Evolutionary conservation across 371 early-diverging fungal species (phyloP), one percentile per base, ranked within the genome.

Genomic region (Rhizomucor miehei): DNA sequence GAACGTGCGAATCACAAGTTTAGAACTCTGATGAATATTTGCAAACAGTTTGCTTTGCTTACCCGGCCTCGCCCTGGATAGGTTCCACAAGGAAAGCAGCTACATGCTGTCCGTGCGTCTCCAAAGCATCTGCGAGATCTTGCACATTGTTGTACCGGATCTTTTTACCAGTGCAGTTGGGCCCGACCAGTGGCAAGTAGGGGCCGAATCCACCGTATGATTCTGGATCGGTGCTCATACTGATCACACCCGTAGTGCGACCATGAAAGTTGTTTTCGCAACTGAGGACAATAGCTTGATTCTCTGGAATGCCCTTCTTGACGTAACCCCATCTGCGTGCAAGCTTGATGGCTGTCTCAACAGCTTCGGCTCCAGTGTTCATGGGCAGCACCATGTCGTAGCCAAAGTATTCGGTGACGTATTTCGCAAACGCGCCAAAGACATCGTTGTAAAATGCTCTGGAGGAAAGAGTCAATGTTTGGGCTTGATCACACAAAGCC

Each of bases 281-380:
- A 38, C 92, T 82, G 41, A 96, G 73, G 6, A 98, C 79, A 51
- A 97, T 84, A 35, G 95, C 95, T 52, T 93, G 66, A 58, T 89
- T 84, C 44, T 83, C 80, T 14, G 89, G 82, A 41, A 98, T 89
- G 10, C 88, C 85, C 82, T 98, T 98, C 78, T 91, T 88, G 54
- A 80, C 58, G 76, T 96, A 96, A 16, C 91, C 99, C 98, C 98
- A 98, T 72, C 91, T 90, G 65, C 99, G 88, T 41, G 98, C 90
- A n/a, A 98, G 84, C 80, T 98, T 98, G 69, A 98, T 87, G 16
- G 94, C 99, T 6, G 99, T 97, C 69, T 98, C 99, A 20, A 98
- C 98, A 10, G 95, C 98, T 67, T 98, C 99, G 53, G 96, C 96
- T 57, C 99, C 99, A 10, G 98, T 97, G 85, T 98, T 98, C 88